Percentiles rank a stretch among this genome's conserved stretches.
Conservation (phyloP, 2,329 filamentous ascomycete species). For the Ceratocystis cacaofunesta region DNA sequence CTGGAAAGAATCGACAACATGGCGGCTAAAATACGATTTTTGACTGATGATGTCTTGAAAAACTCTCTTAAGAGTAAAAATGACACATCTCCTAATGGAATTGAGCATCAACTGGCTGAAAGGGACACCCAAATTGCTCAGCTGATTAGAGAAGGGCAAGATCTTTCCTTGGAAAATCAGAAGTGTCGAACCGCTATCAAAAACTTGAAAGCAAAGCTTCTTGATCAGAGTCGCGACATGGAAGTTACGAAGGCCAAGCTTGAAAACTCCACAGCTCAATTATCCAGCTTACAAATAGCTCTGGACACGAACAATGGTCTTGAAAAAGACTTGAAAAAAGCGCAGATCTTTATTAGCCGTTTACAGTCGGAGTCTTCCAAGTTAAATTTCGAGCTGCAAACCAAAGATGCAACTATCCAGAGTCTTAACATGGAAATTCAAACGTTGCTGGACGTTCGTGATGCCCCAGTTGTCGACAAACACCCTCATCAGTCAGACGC, state of each 20-base stretch:
- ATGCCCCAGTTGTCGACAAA: constrained; percentile 49
- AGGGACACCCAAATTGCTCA: constrained; percentile 83
- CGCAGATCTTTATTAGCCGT: constrained; percentile 21
- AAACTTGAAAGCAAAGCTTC: constrained; percentile 53
- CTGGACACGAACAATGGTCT: constrained; percentile 43
- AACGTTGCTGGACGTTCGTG: constrained; percentile 50
- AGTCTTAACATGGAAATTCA: constrained; percentile 57
- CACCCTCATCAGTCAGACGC: constrained; percentile 28
- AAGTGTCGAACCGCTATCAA: constrained; percentile 73
- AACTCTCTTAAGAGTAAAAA: constrained; percentile 54
- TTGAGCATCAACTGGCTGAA: constrained; percentile 68
- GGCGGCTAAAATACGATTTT: constrained; percentile 77
- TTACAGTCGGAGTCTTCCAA: constrained; percentile 33
- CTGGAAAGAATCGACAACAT: constrained; percentile 84
- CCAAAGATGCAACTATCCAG: constrained; percentile 48
- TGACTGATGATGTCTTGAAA: constrained; percentile 66
- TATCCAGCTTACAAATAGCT: not conserved
- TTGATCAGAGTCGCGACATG: constrained; percentile 50
- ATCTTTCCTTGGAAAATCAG: constrained; percentile 71
- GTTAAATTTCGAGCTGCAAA: constrained; percentile 47
- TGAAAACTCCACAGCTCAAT: not conserved
- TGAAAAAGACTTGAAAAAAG: constrained; percentile 27
- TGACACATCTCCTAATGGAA: constrained; percentile 46
- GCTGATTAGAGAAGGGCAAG: constrained; percentile 84
- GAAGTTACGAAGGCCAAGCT: constrained; percentile 39